Conservation (phyloP, 2,329 filamentous ascomycete species). For the Fusarium burgessii region DNA sequence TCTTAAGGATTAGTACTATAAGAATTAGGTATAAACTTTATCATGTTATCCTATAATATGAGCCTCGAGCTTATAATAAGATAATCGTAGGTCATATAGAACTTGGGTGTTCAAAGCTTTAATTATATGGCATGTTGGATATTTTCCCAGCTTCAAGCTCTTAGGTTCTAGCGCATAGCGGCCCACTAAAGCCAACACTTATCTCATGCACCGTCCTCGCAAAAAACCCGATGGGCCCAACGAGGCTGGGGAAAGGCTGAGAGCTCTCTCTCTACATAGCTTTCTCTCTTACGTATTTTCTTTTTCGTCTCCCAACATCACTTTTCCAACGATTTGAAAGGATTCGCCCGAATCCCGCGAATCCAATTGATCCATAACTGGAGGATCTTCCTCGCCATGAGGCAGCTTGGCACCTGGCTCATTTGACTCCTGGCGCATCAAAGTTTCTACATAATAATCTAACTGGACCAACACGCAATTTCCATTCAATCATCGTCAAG, state of each 20-base stretch:
- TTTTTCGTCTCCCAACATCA: constrained; percentile 1
- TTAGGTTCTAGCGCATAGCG: constrained; percentile 15
- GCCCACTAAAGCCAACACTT: constrained; percentile 17
- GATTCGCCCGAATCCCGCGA: neutral
- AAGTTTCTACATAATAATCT: constrained; percentile 12
- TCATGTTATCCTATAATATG: neutral
- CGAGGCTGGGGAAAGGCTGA: constrained; percentile 48
- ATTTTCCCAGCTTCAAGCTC: neutral
- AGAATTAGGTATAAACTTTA: neutral
- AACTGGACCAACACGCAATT: constrained; percentile 1
- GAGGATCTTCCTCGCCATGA: constrained; percentile 34
- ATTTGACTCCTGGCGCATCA: constrained; percentile 19
- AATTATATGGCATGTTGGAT: too few species aligned
- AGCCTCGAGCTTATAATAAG: neutral
- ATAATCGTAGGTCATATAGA: too few species aligned
- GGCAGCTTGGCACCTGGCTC: constrained; percentile 32
- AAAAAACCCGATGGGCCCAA: constrained; percentile 27
- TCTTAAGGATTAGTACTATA: neutral
- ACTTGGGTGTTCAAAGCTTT: too few species aligned
- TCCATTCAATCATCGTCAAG: constrained; percentile 22
- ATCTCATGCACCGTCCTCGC: constrained; percentile 5
- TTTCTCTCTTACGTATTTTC: constrained; percentile 1
- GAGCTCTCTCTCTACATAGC: constrained; percentile 1
- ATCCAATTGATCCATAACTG: neutral
- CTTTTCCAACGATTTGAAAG: neutral